Base-by-base conservation (phyloP, 2,329 filamentous ascomycete species). In the Fusarium globosum region DNA sequence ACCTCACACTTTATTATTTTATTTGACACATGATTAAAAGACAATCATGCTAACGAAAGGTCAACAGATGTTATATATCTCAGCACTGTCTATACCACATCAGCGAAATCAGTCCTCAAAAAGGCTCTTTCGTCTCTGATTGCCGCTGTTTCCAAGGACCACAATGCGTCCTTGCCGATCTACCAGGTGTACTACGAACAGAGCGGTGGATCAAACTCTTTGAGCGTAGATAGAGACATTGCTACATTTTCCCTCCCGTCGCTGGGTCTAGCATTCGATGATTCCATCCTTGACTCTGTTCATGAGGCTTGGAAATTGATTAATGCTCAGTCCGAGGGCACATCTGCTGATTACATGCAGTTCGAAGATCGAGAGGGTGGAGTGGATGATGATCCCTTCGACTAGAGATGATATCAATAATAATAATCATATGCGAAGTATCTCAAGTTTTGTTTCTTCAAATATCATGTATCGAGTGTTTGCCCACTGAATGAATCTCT, bases 331-430 rank as follows among this genome's bases (percentile, higher is more conserved):
- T 86, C 87, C 9, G 83, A 41, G 23, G 84, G 85, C 23, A 83
- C 84, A 23, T 80, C 78, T 11, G 75, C 72, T 15, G 82, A 88
- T 49, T 98, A 96, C 77, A 91, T 98, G 88, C 85, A 88, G 26
- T 97, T 97, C 80, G 88, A 92, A 55, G 93, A 96, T 68, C 88
- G 94, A 30, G 91, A 95, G 79, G 87, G 86, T 20, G 84, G 83
- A 67, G 88, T 88, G 38, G 90, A 93, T 62, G 88, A 90, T 42
- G 87, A 89, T 61, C 81, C 85, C 55, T 88, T 88, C 71, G 84
- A 89, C 58, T 79, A 75, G 59, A 75, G 59, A 73, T 59, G 63
- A 72, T 20, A 20, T 30, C 28, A 28, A 36, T 28, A 18, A 39
- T 21, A 51, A 65, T 61, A 59, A 62, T 59, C 36, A 64, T 45